Evolutionary conservation across 2,329 filamentous ascomycete genomes (phyloP).

Genomic region (Trichothecium sympodiale): DNA sequence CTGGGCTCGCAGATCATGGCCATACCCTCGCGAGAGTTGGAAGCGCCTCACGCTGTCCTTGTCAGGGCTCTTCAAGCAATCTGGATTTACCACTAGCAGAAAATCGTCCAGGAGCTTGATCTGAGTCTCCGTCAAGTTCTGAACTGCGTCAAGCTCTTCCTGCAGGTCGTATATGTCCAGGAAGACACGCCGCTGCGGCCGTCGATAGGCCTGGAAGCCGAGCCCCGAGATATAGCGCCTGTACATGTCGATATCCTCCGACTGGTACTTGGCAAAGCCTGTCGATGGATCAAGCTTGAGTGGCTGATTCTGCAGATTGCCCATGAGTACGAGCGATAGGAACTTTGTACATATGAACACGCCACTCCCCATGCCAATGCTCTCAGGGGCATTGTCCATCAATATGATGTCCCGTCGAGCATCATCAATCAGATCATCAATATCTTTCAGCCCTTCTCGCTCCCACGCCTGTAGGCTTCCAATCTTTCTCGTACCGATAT

Average conservation of each 20-base stretch:
- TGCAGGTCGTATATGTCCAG: slow-evolving; percentile 9
- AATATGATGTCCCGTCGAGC: no score
- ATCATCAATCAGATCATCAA: no score
- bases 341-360: slow-evolving; percentile 9
- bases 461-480: no score
- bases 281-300: no score
- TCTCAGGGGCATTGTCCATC: no score
- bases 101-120: background rate
- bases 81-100: no score
- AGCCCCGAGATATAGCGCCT: slow-evolving; percentile 3
- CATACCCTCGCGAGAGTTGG: background rate
- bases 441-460: no score
- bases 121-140: slow-evolving; percentile 5
- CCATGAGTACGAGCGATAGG: slow-evolving; percentile 2
- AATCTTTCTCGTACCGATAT: no score
- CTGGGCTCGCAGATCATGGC: slow-evolving; percentile 1
- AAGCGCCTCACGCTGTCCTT: slow-evolving; percentile 3
- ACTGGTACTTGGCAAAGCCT: no score
- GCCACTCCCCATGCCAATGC: no score
- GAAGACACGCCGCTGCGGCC: slow-evolving; percentile 9
- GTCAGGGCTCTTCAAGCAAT: no score
- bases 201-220: slow-evolving; percentile 5
- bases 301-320: slow-evolving; percentile 4
- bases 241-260: slow-evolving; percentile 7
- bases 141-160: slow-evolving; percentile 10